These are phyloP conservation scores for Epichloe gansuensis DNA, from an alignment of 2,329 filamentous ascomycete species.

Conservation along the genomic window DNA sequence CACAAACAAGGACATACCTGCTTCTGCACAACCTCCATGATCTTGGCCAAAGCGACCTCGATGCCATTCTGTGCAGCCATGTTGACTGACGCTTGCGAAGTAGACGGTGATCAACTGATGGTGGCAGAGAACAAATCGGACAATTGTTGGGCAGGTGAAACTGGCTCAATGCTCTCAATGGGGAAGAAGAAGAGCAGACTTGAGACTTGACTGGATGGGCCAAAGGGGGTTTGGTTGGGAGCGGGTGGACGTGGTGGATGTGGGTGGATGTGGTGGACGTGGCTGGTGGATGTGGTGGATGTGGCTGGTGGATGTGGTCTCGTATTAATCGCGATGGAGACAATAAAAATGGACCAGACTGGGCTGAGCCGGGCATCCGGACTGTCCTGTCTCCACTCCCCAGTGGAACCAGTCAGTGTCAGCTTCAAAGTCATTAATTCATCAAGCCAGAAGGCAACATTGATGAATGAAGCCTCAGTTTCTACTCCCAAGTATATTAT, in stretches of 20 bases:
- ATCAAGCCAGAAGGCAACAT: no score
- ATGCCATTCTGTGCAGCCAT: constrained; percentile 10
- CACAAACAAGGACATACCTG: constrained; percentile 8
- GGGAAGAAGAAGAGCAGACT: background rate
- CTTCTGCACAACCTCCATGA: constrained; percentile 13
- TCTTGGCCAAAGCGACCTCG: constrained; percentile 11
- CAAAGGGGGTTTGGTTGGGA: background rate
- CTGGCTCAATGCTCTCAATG: background rate
- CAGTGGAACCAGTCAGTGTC: no score
- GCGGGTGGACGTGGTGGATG: no score
- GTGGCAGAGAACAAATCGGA: background rate
- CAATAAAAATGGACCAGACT: constrained; percentile 1
- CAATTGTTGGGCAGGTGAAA: background rate
- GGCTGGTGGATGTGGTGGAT: background rate
- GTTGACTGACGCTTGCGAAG: background rate
- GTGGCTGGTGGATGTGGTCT: background rate
- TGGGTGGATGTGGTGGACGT: no score
- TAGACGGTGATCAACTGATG: background rate
- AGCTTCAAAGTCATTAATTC: no score
- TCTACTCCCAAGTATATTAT: no score
- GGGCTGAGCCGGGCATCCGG: background rate
- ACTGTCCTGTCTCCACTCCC: no score
- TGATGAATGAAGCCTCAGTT: no score
- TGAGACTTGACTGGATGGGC: background rate
- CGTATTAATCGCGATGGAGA: constrained; percentile 1